Evolutionary conservation across 768 basidiomycete species (phyloP), one percentile per base, ranked within the genome.

Genomic region (Trametes punicea): DNA sequence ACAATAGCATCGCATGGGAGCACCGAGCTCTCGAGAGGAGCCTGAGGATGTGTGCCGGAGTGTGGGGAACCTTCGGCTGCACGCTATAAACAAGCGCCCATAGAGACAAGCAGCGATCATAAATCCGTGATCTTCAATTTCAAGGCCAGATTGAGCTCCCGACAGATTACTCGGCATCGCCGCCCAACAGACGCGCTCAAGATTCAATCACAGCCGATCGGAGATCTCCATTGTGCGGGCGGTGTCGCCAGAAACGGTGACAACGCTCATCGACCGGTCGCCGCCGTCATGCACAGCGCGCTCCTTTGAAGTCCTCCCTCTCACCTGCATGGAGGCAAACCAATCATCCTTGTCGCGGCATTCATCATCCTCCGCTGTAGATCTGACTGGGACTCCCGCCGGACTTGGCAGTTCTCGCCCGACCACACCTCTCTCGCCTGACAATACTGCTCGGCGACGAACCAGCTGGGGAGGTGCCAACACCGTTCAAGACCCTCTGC

Each of bases 391-490:
- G n/a, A 73, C 78, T 3, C 68, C 74, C 36, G 65, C 78, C 45
- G 78, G 77, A 26, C 68, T 82, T 55, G 70, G 68, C 56, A 64
- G 55, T 51, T 73, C 77, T 38, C 72, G 70, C 20, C 82, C 83
- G 15, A 67, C 77, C 33, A 83, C 84, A 10, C 82, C 84, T n/a
- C 74, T 48, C 4, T 64, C 69, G 15, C 63, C 68, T 2, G 75
- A 78, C 55, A 73, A 74, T 45, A 69, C 74, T 59, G 65, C 84
- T 33, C 76, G 84, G 58, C 73, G 84, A 46, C 76, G 86, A 55
- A 68, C 75, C 1, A 87, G 85, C 64, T 83, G 86, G 83, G 80
- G 81, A 21, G 68, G 70, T 21, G 61, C 73, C 40, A 77, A 81
- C 55, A 61, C 67, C 40, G 74, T 74, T 49, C 76, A 75, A 62